phyloP scores from a whole-genome alignment of 176 grass and related monocot genomes.

The Oryza rufipogon region DNA sequence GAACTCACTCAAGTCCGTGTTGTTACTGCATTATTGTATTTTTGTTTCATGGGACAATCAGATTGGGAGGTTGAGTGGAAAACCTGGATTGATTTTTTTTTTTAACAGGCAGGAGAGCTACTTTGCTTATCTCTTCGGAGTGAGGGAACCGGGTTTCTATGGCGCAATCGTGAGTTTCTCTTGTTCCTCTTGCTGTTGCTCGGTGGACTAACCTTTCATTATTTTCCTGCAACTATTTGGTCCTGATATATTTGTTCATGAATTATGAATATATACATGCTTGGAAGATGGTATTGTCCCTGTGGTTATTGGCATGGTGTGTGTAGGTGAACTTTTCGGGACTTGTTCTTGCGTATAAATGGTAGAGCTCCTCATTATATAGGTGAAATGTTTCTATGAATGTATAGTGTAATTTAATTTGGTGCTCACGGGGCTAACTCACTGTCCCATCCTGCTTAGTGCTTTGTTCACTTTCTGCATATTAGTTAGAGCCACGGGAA shows the following conservation, averaged over 20 bases:
- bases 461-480: not conserved
- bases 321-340: not conserved
- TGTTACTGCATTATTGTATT: not conserved
- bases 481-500: not conserved
- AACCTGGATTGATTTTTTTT: not conserved
- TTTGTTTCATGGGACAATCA: not conserved
- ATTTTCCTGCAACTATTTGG: not conserved
- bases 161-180: conserved; percentile 63
- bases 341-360: not conserved
- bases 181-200: not conserved
- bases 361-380: not conserved
- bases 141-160: conserved; percentile 82
- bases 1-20: not conserved
- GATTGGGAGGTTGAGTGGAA: not conserved
- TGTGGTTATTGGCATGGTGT: not conserved
- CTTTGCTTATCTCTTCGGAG: conserved; percentile 89
- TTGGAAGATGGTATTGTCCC: not conserved
- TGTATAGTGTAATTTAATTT: not conserved
- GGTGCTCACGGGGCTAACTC: not conserved
- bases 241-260: not conserved
- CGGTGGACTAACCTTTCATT: not conserved
- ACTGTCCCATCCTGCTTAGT: not conserved
- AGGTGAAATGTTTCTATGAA: not conserved
- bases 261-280: not conserved
- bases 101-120: conserved; percentile 89